Evolutionary conservation across 805 yeast genomes (phyloP).

Genomic region (Barnettozyma pratensis): DNA sequence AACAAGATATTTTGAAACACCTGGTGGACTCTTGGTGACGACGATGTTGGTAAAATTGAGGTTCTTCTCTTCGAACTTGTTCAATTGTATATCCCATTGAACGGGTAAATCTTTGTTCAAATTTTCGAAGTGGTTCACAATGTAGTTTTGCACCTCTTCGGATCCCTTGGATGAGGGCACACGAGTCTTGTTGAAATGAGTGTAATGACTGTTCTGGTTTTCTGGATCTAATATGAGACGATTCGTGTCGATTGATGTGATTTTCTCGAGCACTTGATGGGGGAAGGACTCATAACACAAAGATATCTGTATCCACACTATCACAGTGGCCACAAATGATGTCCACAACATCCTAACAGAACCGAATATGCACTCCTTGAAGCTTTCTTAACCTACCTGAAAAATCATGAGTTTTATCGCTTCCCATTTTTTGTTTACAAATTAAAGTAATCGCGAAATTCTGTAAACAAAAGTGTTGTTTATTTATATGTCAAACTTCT

Average conservation of each 20-base stretch:
- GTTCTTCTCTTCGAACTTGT: conserved; percentile 33
- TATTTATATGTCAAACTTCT: background rate
- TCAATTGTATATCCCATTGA: conserved; percentile 25
- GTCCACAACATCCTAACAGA: no score
- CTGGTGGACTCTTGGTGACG: conserved; percentile 24
- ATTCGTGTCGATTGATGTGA: conserved; percentile 6
- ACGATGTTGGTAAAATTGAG: conserved; percentile 35
- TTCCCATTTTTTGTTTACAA: background rate
- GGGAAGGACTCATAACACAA: conserved; percentile 8
- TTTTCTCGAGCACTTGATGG: background rate
- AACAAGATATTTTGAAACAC: conserved; percentile 27
- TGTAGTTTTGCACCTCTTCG: conserved; percentile 31
- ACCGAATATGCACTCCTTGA: no score
- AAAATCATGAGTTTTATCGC: background rate
- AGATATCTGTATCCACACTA: background rate
- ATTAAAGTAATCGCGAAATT: background rate
- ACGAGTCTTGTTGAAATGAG: conserved; percentile 34
- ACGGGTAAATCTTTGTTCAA: conserved; percentile 25
- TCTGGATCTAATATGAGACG: conserved; percentile 14
- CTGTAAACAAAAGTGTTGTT: background rate
- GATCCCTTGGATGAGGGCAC: conserved; percentile 40
- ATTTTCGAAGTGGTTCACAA: conserved; percentile 28
- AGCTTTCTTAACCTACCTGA: no score
- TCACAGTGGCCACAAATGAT: background rate
- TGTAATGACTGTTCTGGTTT: conserved; percentile 16